Conservation (phyloP, 129 eudicot genomes). For the Centaurea solstitialis region DNA sequence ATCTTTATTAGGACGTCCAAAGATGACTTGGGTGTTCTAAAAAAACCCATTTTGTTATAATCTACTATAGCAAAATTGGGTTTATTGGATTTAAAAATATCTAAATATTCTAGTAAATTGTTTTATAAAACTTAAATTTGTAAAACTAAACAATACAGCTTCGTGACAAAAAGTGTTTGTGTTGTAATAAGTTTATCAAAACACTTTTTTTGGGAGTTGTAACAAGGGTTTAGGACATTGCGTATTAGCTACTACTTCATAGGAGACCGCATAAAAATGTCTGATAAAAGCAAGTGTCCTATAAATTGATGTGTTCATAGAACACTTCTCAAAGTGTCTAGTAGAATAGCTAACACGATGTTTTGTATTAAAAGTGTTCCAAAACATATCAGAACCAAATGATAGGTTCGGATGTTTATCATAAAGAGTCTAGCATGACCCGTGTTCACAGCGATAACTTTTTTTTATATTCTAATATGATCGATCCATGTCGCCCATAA, state of each 20-base stretch:
- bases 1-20: background rate
- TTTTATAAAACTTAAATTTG: background rate
- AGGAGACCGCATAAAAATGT: too few species aligned
- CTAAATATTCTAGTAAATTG: background rate
- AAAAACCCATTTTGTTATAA: background rate
- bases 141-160: background rate
- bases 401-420: too few species aligned
- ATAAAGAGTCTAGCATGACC: too few species aligned
- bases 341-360: background rate
- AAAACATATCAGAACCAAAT: too few species aligned
- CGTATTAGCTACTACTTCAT: too few species aligned
- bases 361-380: background rate
- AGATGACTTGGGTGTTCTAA: background rate
- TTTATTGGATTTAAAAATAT: too few species aligned
- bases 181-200: too few species aligned
- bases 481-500: too few species aligned
- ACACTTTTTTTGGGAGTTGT: background rate
- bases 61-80: background rate
- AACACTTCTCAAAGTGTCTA: background rate
- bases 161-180: background rate
- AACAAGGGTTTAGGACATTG: background rate
- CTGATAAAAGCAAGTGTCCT: too few species aligned
- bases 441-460: too few species aligned
- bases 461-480: too few species aligned
- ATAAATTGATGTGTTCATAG: too few species aligned